phyloP scores from a whole-genome alignment of 768 basidiomycete species.

The Collybia mongolica region DNA sequence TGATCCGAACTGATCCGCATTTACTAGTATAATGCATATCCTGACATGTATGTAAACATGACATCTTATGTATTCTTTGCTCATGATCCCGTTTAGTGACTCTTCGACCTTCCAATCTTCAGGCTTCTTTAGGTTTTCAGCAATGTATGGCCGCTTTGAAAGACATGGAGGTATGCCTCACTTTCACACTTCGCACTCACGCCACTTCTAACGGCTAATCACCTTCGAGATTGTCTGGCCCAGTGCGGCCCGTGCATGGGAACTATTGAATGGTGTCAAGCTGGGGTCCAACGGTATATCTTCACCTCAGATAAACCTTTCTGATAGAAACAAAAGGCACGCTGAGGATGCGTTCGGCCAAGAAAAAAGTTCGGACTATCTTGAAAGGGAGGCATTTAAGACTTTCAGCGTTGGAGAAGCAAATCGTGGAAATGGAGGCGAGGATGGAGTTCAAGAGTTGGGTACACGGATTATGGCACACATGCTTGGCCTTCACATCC shows the following conservation, averaged over 20 bases:
- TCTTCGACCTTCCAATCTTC: conserved; percentile 66
- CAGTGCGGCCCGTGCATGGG: conserved; percentile 63
- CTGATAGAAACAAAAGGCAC: conserved; percentile 52
- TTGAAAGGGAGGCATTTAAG: conserved; percentile 39
- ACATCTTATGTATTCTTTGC: conserved; percentile 9
- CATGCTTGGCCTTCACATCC: conserved; percentile 67
- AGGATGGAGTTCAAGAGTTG: conserved; percentile 59
- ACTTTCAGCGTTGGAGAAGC: conserved; percentile 17
- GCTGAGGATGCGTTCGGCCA: conserved; percentile 65
- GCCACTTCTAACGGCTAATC: conserved; percentile 4
- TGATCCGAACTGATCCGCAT: conserved; percentile 10
- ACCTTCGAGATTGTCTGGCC: conserved; percentile 62
- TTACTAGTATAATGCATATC: conserved; percentile 75
- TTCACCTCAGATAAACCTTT: conserved; percentile 31
- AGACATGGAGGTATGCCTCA: conserved; percentile 60
- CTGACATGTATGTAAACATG: conserved; percentile 52
- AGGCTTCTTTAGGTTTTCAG: conserved; percentile 64
- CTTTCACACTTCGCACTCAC: conserved; percentile 1
- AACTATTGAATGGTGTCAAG: conserved; percentile 66
- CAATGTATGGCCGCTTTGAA: conserved; percentile 63
- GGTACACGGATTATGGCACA: conserved; percentile 69
- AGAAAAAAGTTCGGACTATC: conserved; percentile 46
- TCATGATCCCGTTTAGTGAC: conserved; percentile 46
- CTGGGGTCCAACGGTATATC: conserved; percentile 45
- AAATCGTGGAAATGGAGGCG: conserved; percentile 22